Percentiles rank a stretch among this genome's conserved stretches.
These are phyloP conservation scores for Solanum megistacrolobum DNA, from an alignment of 257 asterid species.

Conservation along the genomic window DNA sequence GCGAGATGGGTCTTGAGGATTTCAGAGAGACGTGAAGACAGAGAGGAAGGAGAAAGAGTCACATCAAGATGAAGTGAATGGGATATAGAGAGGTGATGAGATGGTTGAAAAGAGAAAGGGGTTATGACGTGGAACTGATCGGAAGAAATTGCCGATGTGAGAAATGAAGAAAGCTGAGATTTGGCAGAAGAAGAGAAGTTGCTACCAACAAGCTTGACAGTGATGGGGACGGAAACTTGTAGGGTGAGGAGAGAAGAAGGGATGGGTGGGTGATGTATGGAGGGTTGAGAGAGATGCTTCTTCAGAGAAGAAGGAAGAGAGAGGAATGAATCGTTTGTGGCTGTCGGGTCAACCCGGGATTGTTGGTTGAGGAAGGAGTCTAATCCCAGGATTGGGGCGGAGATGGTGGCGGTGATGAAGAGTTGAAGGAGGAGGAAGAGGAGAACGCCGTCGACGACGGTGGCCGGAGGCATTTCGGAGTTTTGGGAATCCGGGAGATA, in stretches of 20 bases:
- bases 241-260: slow-evolving; percentile 53
- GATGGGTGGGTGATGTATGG: slow-evolving; percentile 25
- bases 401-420: slow-evolving; percentile 12
- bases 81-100: slow-evolving; percentile 61
- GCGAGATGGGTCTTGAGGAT: slow-evolving; percentile 44
- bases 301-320: slow-evolving; percentile 51
- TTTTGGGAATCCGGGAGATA: neutral
- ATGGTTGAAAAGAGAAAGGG: slow-evolving; percentile 32
- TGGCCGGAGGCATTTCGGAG: slow-evolving; percentile 29
- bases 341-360: slow-evolving; percentile 54
- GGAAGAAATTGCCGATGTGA: slow-evolving; percentile 63
- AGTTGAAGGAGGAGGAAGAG: slow-evolving; percentile 13
- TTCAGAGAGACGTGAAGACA: slow-evolving; percentile 34
- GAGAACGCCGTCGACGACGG: slow-evolving; percentile 26
- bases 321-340: slow-evolving; percentile 54
- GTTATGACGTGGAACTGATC: slow-evolving; percentile 86
- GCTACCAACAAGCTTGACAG: slow-evolving; percentile 69
- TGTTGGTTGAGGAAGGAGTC: slow-evolving; percentile 69
- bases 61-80: slow-evolving; percentile 72
- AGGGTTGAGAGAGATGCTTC: slow-evolving; percentile 36
- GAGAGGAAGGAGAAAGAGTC: slow-evolving; percentile 32
- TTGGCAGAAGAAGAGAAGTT: slow-evolving; percentile 60
- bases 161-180: slow-evolving; percentile 47
- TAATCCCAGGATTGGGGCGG: slow-evolving; percentile 56
- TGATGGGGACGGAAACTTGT: slow-evolving; percentile 52